Evolutionary conservation across 352 stramenopile species (phyloP).

Genomic region (Phytophthora tentaculata): DNA sequence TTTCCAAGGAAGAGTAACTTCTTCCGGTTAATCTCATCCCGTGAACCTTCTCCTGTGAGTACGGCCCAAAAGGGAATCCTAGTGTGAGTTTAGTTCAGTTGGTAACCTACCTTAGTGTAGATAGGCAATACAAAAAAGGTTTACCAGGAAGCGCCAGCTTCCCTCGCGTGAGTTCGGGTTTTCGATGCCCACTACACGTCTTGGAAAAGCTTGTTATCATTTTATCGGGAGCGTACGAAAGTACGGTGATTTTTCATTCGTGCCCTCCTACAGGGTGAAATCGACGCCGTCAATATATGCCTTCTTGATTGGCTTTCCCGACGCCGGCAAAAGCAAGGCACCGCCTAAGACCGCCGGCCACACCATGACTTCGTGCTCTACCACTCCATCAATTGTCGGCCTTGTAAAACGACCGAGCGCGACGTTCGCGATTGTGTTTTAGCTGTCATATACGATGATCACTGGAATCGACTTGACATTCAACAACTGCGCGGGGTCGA

Average conservation of each 20-base stretch:
- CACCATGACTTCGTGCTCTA: constrained; percentile 57
- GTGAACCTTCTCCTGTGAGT: too few relatives aligned
- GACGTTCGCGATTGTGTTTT: constrained; percentile 42
- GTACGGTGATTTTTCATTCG: constrained; percentile 42
- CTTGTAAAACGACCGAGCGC: constrained; percentile 49
- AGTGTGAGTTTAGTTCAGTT: too few relatives aligned
- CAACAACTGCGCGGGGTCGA: constrained; percentile 38
- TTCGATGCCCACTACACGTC: background rate
- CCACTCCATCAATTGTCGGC: constrained; percentile 29
- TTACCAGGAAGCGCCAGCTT: too few relatives aligned
- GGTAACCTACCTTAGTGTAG: too few relatives aligned
- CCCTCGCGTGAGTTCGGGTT: too few relatives aligned
- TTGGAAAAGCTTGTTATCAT: constrained; percentile 35
- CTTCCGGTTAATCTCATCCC: too few relatives aligned
- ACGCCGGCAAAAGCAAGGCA: background rate
- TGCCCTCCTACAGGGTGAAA: constrained; percentile 32
- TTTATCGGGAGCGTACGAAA: constrained; percentile 36
- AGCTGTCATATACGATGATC: constrained; percentile 41
- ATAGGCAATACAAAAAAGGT: too few relatives aligned
- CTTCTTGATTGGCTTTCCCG: constrained; percentile 16
- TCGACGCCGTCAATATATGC: constrained; percentile 4
- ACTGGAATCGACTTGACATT: constrained; percentile 42
- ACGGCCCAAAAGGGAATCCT: too few relatives aligned
- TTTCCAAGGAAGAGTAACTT: too few relatives aligned
- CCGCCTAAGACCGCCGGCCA: constrained; percentile 43